Conservation (phyloP, 208 protist species). For the Novymonas esmeraldas region DNA sequence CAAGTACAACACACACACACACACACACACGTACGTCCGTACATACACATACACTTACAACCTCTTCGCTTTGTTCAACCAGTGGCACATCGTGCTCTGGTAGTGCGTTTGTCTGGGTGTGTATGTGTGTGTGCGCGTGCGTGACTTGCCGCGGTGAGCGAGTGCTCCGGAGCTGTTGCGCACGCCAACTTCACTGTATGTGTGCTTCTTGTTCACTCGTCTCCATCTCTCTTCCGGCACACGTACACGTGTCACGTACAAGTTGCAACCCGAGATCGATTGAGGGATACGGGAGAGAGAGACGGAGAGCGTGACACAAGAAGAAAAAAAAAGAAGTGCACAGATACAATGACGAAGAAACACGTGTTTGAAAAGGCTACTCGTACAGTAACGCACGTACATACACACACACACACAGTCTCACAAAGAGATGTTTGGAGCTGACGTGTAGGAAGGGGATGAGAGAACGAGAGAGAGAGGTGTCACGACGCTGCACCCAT, state of each 20-base stretch:
- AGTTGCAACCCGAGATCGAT: not conserved
- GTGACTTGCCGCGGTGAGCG: no score
- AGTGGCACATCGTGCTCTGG: not conserved
- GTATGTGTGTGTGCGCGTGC: no score
- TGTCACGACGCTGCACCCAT: no score
- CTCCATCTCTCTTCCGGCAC: not conserved
- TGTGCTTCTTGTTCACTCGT: not conserved
- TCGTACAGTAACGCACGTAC: not conserved
- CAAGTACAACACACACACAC: not conserved
- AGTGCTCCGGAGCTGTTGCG: no score
- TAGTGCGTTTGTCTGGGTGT: no score
- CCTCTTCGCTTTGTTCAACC: not conserved
- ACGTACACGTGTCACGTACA: not conserved
- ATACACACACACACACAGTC: not conserved
- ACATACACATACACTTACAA: conserved; percentile 1
- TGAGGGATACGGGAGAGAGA: not conserved
- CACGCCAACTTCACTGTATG: no score
- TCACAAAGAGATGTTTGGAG: not conserved
- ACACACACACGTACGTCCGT: conserved; percentile 7
- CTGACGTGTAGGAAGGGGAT: not conserved
- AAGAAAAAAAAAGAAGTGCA: not conserved
- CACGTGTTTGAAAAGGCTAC: not conserved
- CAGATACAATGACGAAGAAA: not conserved
- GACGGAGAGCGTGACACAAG: not conserved
- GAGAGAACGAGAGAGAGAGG: not conserved